Conservation (phyloP, 805 yeast genomes). For the Lachancea meyersii region DNA sequence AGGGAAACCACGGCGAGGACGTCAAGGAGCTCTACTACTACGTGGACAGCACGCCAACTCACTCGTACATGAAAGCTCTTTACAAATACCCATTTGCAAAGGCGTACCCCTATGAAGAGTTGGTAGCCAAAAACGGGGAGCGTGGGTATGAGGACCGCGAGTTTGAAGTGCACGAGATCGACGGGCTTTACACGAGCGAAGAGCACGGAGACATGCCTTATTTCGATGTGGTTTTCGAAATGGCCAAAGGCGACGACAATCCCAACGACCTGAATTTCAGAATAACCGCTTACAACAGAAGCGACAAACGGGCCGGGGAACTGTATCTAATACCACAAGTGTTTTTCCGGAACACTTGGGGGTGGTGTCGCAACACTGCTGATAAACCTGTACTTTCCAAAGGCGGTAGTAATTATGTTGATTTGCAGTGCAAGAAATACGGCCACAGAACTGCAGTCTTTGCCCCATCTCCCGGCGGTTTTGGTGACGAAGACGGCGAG, state of each 20-base stretch:
- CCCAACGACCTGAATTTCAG: conserved; percentile 77
- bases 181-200: conserved; percentile 52
- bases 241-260: conserved; percentile 79
- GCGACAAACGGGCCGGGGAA: conserved; percentile 72
- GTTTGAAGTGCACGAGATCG: conserved; percentile 76
- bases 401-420: conserved; percentile 42
- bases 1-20: conserved; percentile 95
- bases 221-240: conserved; percentile 83
- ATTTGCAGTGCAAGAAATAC: conserved; percentile 59
- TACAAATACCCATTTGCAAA: conserved; percentile 87
- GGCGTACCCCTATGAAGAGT: conserved; percentile 68
- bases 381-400: conserved; percentile 45
- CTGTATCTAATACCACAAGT: conserved; percentile 80
- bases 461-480: conserved; percentile 77
- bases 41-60: conserved; percentile 88
- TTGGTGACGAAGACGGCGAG: conserved; percentile 34
- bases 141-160: conserved; percentile 66
- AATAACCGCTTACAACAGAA: conserved; percentile 81
- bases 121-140: conserved; percentile 59
- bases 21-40: conserved; percentile 82
- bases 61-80: conserved; percentile 83
- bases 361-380: conserved; percentile 61
- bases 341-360: conserved; percentile 84
- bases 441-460: conserved; percentile 62
- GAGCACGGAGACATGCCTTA: conserved; percentile 54